Base-by-base conservation (phyloP, 768 basidiomycete species). In the Boletus vermiculosoides region DNA sequence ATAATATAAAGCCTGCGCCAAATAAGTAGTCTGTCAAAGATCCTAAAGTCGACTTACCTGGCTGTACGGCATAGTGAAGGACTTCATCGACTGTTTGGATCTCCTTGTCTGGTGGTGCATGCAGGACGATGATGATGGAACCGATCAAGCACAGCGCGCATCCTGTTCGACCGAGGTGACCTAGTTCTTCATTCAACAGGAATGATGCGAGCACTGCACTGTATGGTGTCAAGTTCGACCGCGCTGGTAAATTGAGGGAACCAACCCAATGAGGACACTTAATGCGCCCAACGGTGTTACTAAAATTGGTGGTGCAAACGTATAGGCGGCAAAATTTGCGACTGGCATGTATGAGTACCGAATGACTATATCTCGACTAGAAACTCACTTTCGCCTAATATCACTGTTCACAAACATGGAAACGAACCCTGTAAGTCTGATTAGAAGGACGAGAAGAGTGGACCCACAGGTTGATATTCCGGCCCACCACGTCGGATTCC, bases 251-350 rank as follows among this genome's bases (percentile, higher is more conserved):
- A 50, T 45, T 39, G 42, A 58, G 25, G 31, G 16, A 12, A 75
- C 87, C 57, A 65, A 96, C 95, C 96, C 97, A 58, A 99, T 91
- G 60, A 99, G 82, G 13, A 99, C 97, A 70, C 92, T 95, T 42
- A 97, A 79, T 22, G 96, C 94, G 53, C 97, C 97, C n/a, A 99
- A 76, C 1, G 97, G 97, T 1, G 96, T 98, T n/a, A 99, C 94
- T 54, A 99, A 80, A 68, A 98, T 95, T 64, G 97, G 92, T 58
- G 96, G 97, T 2, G 97, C 97, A 65, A 98, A 99, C 0, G 94
- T 91, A 70, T 98, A 98, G 9, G 96, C 96, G 8, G 95, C 94
- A 74, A 98, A 98, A 75, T 91, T 91, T 54, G 90, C 89, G 57
- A 87, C 87, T 90, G 60, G 45, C 25, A 34, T 10, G 37, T 23